Percentiles rank a stretch among this genome's conserved stretches.
Conservation (phyloP, 768 basidiomycete genomes). For the Tephrocybe rancida region DNA sequence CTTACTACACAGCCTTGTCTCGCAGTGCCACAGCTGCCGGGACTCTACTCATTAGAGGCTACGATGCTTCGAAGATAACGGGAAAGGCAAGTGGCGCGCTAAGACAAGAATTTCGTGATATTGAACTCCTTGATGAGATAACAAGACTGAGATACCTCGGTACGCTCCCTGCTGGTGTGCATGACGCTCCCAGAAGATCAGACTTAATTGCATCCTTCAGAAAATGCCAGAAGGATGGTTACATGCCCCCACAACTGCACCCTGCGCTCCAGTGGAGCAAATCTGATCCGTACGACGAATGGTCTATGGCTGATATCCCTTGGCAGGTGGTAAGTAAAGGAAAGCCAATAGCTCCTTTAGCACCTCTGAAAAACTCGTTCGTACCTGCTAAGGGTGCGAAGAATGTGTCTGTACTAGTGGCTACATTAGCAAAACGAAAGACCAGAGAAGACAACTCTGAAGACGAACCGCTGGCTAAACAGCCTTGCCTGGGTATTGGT, state of each 20-base stretch:
- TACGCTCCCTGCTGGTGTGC: constrained; percentile 15
- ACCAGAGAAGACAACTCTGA: too few relatives aligned
- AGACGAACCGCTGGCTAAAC: too few relatives aligned
- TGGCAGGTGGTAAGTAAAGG: background rate
- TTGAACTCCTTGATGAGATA: constrained; percentile 38
- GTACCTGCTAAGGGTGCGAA: background rate
- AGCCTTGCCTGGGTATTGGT: too few relatives aligned
- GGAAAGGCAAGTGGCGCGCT: constrained; percentile 25
- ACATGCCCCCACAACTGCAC: constrained; percentile 20
- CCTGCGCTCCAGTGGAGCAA: constrained; percentile 19
- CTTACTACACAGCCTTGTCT: constrained; percentile 31
- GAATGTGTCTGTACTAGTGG: too few relatives aligned
- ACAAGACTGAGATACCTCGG: constrained; percentile 23
- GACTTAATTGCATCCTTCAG: constrained; percentile 21
- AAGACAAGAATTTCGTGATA: constrained; percentile 33
- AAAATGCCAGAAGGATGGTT: constrained; percentile 19
- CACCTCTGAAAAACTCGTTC: background rate
- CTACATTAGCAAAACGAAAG: too few relatives aligned
- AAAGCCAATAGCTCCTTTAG: background rate
- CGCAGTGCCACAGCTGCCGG: constrained; percentile 24
- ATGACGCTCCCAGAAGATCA: constrained; percentile 17
- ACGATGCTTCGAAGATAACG: constrained; percentile 26
- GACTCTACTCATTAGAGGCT: constrained; percentile 29
- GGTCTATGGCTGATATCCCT: background rate
- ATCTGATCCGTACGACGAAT: constrained; percentile 13